A percentile compares a stretch with the other conserved stretches of the same genome.
phyloP scores from a whole-genome alignment of 139 green algal genomes.

The Coelastrella sp. region DNA sequence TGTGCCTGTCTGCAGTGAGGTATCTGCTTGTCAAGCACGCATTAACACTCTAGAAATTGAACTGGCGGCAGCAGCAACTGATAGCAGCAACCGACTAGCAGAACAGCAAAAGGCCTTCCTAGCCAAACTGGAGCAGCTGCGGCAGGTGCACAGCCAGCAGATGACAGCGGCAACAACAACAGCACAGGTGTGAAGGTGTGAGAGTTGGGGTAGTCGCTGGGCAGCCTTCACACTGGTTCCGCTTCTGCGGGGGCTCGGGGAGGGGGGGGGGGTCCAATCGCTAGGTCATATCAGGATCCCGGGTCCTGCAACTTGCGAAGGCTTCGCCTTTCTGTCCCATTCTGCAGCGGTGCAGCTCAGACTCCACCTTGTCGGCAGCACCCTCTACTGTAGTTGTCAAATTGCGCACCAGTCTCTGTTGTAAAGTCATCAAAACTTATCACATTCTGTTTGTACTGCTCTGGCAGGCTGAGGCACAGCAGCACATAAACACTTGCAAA shows the following conservation, averaged over 20 bases:
- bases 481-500: neutral
- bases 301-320: too few species aligned
- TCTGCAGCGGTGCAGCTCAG: neutral
- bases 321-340: too few species aligned
- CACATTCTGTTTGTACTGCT: neutral
- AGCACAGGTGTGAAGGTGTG: neutral
- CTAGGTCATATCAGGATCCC: too few species aligned
- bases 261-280: too few species aligned
- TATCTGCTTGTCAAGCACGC: conserved; percentile 11
- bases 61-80: conserved; percentile 12
- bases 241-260: too few species aligned
- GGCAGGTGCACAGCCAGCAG: conserved; percentile 38
- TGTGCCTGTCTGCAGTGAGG: neutral
- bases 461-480: neutral
- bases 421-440: too few species aligned
- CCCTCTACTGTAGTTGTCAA: neutral
- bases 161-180: neutral
- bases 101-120: conserved; percentile 31
- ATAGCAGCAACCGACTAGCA: neutral
- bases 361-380: neutral
- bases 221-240: neutral
- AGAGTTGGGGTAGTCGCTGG: neutral
- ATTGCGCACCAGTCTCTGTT: neutral
- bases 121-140: conserved; percentile 29
- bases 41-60: neutral